Base-by-base conservation (phyloP, 1,284 basidiomycete genomes). In the Ceratobasidium sp. region DNA sequence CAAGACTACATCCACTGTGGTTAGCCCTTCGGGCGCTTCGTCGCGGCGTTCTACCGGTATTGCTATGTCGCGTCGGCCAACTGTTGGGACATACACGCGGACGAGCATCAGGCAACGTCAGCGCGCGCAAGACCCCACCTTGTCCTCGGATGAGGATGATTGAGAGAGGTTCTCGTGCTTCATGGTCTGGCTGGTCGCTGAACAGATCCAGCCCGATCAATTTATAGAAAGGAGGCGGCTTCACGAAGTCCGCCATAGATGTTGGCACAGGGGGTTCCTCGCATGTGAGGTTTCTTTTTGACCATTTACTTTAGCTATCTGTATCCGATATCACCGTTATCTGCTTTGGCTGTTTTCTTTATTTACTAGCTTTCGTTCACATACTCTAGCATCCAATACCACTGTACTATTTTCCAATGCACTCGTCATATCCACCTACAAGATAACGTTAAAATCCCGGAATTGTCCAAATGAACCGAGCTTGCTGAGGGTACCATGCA, bases 41-140 rank as follows among this genome's bases (percentile, higher is more conserved):
- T 72, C 69, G 8, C 69, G 69, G 43, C 22, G 69, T 6, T 72
- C 69, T 2, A 72, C 69, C 51, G 43, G 54, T 31, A 8, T 48
- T 13, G n/a, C 56, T 1, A 61, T 61, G 43, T 49, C 69, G 9
- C 69, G 69, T 11, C 54, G 69, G 14, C 43, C 69, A 11, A 72
- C 69, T 2, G 69, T 72, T 24, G 69, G 69, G 5, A 72, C 69
- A 1, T 72, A 58, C 24, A 31, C 69, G 29, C 69, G 56, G 5
- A 39, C 56, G 13, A 46, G 39, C 24, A 46, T 72, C 9, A 37
- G 69, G 24, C 69, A 72, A 31, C 41, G 69, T 1, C 69, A 72
- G 31, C 69, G 69, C 9, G 69, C 69, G 11, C 69, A 72, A 49
- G 69, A 72, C 27, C 69, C 69, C 14, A 72, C 69, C 16, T 41